Base-by-base conservation (phyloP, 1,139 yeast species). In the Candida neerlandica region DNA sequence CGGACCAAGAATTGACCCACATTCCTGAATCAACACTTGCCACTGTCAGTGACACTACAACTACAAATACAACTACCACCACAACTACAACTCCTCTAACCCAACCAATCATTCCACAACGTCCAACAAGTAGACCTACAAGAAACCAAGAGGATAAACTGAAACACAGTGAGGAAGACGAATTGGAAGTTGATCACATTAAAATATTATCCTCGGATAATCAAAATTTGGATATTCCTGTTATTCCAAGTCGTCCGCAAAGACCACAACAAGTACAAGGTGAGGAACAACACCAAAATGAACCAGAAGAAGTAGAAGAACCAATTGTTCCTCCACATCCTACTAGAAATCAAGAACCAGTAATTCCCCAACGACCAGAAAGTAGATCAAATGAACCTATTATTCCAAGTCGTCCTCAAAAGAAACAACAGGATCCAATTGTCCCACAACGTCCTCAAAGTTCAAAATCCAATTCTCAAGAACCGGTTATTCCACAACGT, bases 401-500 rank as follows among this genome's bases (percentile, higher is more conserved):
- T 23, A 43, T 52, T 26, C 60, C 60, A 33, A 44, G 46, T 16
- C 53, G 56, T 37, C 56, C 27, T 23, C 27, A 23, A 23, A 23
- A 23, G 27, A 23, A 23, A 6, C 58, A 39, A 43, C 39, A 16
- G 34, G 32, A 11, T 21, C 40, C 26, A 35, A 35, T 10, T 35
- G 14, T 29, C 14, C 14, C 33, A 4, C 30, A 29, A 27, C 7
- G 44, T 23, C 23, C 53, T 7, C 39, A 46, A 23, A 23, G 27
- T 23, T 23, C 27, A 23, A 23, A 23, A 23, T 6, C 9, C 10
- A 23, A 23, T 6, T 6, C 27, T 4, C 27, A 23, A 6, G 27
- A 23, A 10, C 60, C 64, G 11, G 40, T 32, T 2, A 47, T 57
- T 35, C 59, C 59, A 9, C 39, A 47, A 16, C 55, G 59, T 35